Evolutionary conservation across 345 rosid genomes (phyloP).

Genomic region (Aurinia saxatilis): DNA sequence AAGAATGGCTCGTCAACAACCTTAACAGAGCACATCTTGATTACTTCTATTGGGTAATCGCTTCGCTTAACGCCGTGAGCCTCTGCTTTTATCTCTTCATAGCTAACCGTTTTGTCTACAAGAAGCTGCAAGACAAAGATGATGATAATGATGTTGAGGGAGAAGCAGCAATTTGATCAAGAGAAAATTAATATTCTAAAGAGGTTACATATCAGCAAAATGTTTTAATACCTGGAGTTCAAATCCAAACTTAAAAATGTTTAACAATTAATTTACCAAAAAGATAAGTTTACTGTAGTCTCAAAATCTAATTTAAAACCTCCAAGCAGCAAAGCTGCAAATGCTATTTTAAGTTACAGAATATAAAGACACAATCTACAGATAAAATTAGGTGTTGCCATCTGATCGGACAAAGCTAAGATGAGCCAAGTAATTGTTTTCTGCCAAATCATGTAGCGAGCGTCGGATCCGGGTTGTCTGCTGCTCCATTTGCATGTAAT

Average conservation of each 20-base stretch:
- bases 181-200: not conserved
- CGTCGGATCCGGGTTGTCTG: conserved; percentile 39
- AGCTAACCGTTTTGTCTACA: conserved; percentile 65
- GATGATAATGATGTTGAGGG: not conserved
- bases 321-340: not conserved
- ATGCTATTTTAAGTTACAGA: not conserved
- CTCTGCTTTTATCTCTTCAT: conserved; percentile 42
- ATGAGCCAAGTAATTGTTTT: conserved; percentile 58
- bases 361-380: not conserved
- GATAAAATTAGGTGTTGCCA: not conserved
- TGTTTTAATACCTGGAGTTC: not conserved
- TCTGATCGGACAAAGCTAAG: conserved; percentile 60
- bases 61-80: conserved; percentile 51
- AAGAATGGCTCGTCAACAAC: conserved; percentile 64
- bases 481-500: conserved; percentile 30
- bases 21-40: conserved; percentile 58
- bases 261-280: not conserved
- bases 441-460: conserved; percentile 86
- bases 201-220: not conserved
- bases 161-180: conserved; percentile 13
- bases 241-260: not conserved
- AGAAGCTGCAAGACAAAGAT: conserved; percentile 35
- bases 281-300: too few relatives aligned
- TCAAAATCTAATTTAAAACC: not conserved
- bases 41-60: conserved; percentile 64